Conservation (phyloP, 306 rosid genomes). For the Hippophae gyantsensis region DNA sequence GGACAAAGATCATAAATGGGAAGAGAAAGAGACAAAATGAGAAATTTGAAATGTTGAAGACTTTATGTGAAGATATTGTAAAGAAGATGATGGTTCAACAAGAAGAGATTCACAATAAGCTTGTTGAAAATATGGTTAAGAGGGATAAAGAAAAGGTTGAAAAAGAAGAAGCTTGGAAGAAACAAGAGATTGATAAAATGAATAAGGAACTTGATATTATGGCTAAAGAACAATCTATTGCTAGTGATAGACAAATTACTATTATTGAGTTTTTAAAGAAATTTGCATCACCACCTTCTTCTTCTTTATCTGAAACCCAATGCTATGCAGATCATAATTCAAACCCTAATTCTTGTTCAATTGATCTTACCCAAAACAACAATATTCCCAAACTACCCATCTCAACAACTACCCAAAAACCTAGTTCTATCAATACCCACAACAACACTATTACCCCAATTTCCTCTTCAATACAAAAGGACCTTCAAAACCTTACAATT, state of each 20-base stretch:
- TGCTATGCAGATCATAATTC: not conserved
- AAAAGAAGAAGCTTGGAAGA: slow-evolving; percentile 76
- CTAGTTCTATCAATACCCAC: slow-evolving; percentile 12
- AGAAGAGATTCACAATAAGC: slow-evolving; percentile 61
- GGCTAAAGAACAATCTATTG: slow-evolving; percentile 57
- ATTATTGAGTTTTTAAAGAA: slow-evolving; percentile 59
- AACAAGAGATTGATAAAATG: slow-evolving; percentile 58
- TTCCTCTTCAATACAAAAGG: not conserved
- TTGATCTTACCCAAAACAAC: slow-evolving; percentile 2
- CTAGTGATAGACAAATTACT: slow-evolving; percentile 53
- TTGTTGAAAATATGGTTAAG: slow-evolving; percentile 58
- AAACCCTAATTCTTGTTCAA: not conserved
- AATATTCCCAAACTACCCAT: slow-evolving; percentile 17
- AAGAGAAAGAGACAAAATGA: slow-evolving; percentile 37
- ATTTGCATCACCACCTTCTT: slow-evolving; percentile 22
- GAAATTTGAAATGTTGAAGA: slow-evolving; percentile 53
- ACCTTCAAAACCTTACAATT: slow-evolving; percentile 19
- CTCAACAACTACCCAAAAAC: slow-evolving; percentile 17
- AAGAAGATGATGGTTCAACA: slow-evolving; percentile 67
- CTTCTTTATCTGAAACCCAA: slow-evolving; percentile 4
- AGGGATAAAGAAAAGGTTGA: slow-evolving; percentile 61
- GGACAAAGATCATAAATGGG: slow-evolving; percentile 10
- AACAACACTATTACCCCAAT: not conserved
- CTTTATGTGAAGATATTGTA: slow-evolving; percentile 58
- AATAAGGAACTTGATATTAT: slow-evolving; percentile 64